Conservation (phyloP, 805 yeast species). For the Metschnikowia anglica region DNA sequence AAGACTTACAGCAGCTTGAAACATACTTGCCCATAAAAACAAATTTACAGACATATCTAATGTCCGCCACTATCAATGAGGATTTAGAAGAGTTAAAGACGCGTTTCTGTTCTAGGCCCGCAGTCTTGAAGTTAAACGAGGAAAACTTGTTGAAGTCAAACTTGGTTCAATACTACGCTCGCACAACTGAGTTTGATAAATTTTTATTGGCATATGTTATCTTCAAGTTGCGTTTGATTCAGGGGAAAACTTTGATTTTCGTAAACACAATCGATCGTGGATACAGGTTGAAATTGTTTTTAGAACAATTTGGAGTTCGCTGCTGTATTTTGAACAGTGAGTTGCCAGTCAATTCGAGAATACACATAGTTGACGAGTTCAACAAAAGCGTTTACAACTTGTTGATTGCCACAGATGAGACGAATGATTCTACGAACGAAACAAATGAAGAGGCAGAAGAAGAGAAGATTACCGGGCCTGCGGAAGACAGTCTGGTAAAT, state of each 20-base stretch:
- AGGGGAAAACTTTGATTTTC: slow-evolving; percentile 87
- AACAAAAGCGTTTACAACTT: slow-evolving; percentile 84
- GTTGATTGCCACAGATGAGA: slow-evolving; percentile 93
- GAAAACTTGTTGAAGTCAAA: slow-evolving; percentile 52
- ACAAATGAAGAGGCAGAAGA: slow-evolving; percentile 50
- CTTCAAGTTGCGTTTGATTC: slow-evolving; percentile 80
- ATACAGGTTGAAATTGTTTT: slow-evolving; percentile 81
- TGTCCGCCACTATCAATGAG: slow-evolving; percentile 94
- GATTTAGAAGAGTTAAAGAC: slow-evolving; percentile 76
- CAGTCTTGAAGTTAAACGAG: slow-evolving; percentile 73
- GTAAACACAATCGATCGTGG: slow-evolving; percentile 96
- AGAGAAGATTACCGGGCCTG: slow-evolving; percentile 22
- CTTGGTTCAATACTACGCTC: slow-evolving; percentile 82
- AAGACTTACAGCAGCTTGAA: slow-evolving; percentile 70
- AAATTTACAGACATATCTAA: slow-evolving; percentile 80
- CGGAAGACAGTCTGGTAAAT: slow-evolving; percentile 20
- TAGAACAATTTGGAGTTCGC: slow-evolving; percentile 92
- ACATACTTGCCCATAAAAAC: slow-evolving; percentile 67
- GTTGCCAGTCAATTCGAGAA: slow-evolving; percentile 85
- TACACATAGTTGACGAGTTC: slow-evolving; percentile 93
- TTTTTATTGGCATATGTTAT: slow-evolving; percentile 88
- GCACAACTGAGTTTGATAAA: slow-evolving; percentile 85
- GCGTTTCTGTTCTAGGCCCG: slow-evolving; percentile 80
- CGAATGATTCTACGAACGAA: slow-evolving; percentile 54
- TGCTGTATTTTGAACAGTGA: slow-evolving; percentile 89